Evolutionary conservation across 139 green algal species (phyloP).

Genomic region (Picochlorum sp.): DNA sequence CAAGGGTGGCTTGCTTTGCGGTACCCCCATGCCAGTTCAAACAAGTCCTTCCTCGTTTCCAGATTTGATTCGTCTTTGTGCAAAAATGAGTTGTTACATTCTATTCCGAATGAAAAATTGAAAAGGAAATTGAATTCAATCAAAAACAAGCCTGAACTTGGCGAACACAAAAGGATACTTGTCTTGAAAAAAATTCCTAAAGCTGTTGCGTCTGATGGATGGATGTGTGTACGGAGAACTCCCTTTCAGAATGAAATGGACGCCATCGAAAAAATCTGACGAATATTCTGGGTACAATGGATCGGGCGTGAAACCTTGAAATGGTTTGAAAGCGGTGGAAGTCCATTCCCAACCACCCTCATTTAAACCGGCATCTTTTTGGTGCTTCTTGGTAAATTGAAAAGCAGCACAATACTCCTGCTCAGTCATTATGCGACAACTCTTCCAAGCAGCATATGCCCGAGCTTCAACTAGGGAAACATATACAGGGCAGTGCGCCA

Average conservation of each 20-base stretch:
- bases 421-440: constrained; percentile 40
- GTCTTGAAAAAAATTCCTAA: constrained; percentile 53
- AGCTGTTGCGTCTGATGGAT: constrained; percentile 23
- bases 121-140: not conserved
- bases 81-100: not conserved
- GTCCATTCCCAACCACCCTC: constrained; percentile 52
- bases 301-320: constrained; percentile 34
- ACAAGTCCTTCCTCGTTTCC: too few relatives aligned
- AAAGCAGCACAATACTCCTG: constrained; percentile 26
- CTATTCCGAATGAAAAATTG: not conserved
- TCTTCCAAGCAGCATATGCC: constrained; percentile 24
- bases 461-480: constrained; percentile 41
- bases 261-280: constrained; percentile 49
- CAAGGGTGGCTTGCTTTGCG: too few relatives aligned
- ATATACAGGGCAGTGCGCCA: constrained; percentile 19
- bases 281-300: constrained; percentile 44
- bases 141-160: constrained; percentile 36
- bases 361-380: not conserved
- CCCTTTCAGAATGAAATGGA: constrained; percentile 44
- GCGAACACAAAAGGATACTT: constrained; percentile 42
- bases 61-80: too few relatives aligned
- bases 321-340: constrained; percentile 21
- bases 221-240: constrained; percentile 33
- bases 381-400: not conserved
- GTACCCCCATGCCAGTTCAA: too few relatives aligned